Evolutionary conservation across 257 asterid species (phyloP), one percentile per base, ranked within the genome.

Genomic region (Nicotiana noctiflora): DNA sequence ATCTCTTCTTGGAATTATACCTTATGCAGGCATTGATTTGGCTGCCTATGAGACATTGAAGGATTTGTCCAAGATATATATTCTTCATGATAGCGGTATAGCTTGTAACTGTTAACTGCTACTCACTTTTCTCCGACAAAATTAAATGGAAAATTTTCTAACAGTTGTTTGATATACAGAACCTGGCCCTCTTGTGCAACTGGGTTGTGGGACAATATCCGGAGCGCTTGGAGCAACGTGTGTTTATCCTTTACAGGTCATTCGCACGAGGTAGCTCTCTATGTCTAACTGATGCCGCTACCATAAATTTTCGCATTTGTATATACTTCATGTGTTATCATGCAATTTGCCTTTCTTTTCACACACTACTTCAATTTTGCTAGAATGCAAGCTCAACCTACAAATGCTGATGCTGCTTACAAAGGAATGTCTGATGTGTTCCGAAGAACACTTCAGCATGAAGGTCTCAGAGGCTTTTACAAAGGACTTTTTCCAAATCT

Each of bases 161-260:
- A 80, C 53, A 25, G 49, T 19, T 70, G 70, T 77, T 70, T 84
- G 70, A 55, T 80, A 32, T 85, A 89, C 97, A 96, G 99, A 96
- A 84, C 98, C 99, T 67, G 98, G 99, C 60, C 93, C 98, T 78
- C 90, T 92, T 61, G 90, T 91, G 85, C 99, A 92, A 84, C 93
- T 96, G 19, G 89, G 97, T 75, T 96, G 98, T 82, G 99, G 99
- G 85, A 94, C 97, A 32, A 79, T 96, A 63, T 94, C 99, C 0
- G 98, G 98, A 86, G 94, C 98, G 18, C 90, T 94, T 67, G 99
- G 98, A 84, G 99, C 99, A 62, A 92, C 96, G 0, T 92, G 98
- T 75, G 99, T 93, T 81, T 96, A 96, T 84, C 99, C 99, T 46
- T 85, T 96, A 81, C 98, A 96, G 91, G 99, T 96, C 75, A 83